A percentile compares a stretch with the other conserved stretches of the same genome.
Conservation (phyloP, 208 protist genomes). For the Acanthamoeba lenticulata region DNA sequence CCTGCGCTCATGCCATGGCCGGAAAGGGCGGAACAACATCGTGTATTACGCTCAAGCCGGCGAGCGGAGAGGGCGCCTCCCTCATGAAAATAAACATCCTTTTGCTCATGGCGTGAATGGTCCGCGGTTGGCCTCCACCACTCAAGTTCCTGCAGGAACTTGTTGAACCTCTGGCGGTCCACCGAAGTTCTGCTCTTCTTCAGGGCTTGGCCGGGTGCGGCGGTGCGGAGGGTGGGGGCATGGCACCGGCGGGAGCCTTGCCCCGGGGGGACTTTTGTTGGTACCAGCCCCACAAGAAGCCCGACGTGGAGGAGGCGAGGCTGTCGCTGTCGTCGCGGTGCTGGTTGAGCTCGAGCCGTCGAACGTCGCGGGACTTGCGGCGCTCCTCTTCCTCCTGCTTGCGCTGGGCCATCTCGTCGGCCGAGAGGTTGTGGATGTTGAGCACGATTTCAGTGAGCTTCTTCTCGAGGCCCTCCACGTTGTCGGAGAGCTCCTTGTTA, state of each 20-base stretch:
- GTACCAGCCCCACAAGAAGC: constrained; percentile 34
- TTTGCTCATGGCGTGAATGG: no score
- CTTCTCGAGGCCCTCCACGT: constrained; percentile 18
- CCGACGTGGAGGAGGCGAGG: not conserved
- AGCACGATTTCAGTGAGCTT: constrained; percentile 26
- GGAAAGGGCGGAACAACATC: no score
- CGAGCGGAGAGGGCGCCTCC: no score
- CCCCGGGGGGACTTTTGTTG: not conserved
- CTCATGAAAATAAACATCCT: no score
- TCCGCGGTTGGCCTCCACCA: no score
- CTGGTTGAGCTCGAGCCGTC: not conserved
- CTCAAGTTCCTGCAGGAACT: no score
- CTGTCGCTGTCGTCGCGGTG: not conserved
- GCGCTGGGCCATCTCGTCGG: constrained; percentile 13
- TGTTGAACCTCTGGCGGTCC: no score
- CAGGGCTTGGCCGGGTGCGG: not conserved
- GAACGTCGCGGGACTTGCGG: constrained; percentile 24
- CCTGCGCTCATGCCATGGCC: no score
- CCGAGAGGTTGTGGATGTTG: constrained; percentile 38
- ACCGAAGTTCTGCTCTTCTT: no score
- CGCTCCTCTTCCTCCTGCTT: constrained; percentile 14
- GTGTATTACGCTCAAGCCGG: no score
- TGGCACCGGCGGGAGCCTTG: not conserved
- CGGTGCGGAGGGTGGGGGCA: not conserved
- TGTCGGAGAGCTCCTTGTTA: not conserved